Base-by-base conservation (phyloP, 2,329 filamentous ascomycete genomes). In the Beauveria medogensis region DNA sequence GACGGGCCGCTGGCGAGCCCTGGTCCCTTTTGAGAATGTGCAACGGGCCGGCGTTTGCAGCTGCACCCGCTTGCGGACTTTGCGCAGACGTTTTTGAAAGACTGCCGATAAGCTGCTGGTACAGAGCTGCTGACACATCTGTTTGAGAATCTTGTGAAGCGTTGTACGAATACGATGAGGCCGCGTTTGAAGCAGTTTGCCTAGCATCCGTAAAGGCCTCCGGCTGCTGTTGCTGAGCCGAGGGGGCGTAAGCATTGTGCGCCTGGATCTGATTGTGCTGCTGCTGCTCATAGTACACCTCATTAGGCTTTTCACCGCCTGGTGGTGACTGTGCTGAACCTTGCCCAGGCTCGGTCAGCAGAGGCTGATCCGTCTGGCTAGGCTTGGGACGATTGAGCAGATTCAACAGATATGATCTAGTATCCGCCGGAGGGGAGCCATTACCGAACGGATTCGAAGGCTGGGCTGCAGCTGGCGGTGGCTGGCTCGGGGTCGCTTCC, bases 351-450 rank as follows among this genome's bases (percentile, higher is more conserved):
- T 81, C 79, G 57, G 72, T 69, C 63, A 77, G 56, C 58, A 60
- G 16, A 10, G 57, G 74, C 64, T 76, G 75, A 52, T 86, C 82
- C 53, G 76, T 78, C 71, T 87, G 84, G 62, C 80, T 78, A 14
- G 85, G 84, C 75, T 88, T 92, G 57, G 89, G 86, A 54, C 89
- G 87, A 69, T 92, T 94, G 65, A 99, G 82, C 62, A 97, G 80
- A 67, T 91, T 89, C 64, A 97, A 84, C 53, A 99, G 80, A 70
- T 94, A 90, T 65, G 93, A 87, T 73, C 95, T 90, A 5, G 92
- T 90, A 72, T 91, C 88, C 52, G 85, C 81, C 24, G 82, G 75
- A 58, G 84, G 82, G 48, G 82, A 77, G 40, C 77, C 77, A 28
- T 77, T 73, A 64, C 74, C 77, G 74, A 81, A 82, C 44, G 74